Base-by-base conservation (phyloP, 139 green algal genomes). In the Chlorella vulgaris region DNA sequence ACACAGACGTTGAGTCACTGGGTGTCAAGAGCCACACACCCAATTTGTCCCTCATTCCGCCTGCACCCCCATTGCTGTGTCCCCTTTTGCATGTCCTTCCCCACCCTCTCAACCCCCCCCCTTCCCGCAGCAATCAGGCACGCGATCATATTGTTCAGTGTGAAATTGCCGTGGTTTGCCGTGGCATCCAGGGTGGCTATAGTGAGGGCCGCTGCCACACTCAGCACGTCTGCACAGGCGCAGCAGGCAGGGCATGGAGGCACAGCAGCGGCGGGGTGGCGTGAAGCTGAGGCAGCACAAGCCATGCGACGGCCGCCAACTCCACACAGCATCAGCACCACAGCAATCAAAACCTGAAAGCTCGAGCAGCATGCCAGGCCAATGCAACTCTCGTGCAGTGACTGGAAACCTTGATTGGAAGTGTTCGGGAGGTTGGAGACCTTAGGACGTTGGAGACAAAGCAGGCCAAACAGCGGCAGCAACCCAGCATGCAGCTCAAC, bases 91-190 rank as follows among this genome's bases (percentile, higher is more conserved):
- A n/a, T n/a, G n/a, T n/a, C n/a, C n/a, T n/a, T n/a, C n/a, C n/a
- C n/a, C n/a, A n/a, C n/a, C n/a, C n/a, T n/a, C 55, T 65, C 55
- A 28, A 5, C 55, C 55, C n/a, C 28, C 65, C 3, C 0, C 28
- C 70, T 43, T 47, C 70, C 70, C 13, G 65, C 53, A 15, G 87
- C 84, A 4, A 93, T 85, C 33, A 90, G 39, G 76, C 83, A 91
- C 6, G 89, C 85, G 61, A 86, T 78, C 7, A 62, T 66, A 87
- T 98, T 98, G 88, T 95, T 96, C 18, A 97, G 80, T 1, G 91
- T 96, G 82, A 92, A 95, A 85, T 91, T 94, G 50, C 51, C 76
- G 85, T 95, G 91, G 75, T 89, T 79, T n/a, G 75, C 83, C 4
- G 78, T 31, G 4, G 92, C 40, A 43, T 95, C 87, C 40, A 77